These are phyloP conservation scores for Sugiyamaella japonica DNA, from an alignment of 1,139 yeast species.

Conservation along the genomic window DNA sequence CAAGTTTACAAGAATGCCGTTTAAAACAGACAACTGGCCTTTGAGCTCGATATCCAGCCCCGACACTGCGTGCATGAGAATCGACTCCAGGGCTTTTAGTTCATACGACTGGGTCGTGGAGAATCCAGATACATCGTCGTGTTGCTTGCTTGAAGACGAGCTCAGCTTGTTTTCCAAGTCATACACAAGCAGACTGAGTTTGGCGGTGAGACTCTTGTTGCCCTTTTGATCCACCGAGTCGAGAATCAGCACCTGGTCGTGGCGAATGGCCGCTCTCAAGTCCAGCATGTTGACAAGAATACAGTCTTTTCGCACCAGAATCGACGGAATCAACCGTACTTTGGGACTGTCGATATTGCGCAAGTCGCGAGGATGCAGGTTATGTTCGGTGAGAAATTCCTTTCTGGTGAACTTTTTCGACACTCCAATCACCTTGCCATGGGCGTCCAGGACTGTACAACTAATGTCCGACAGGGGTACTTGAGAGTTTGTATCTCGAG, in stretches of 20 bases:
- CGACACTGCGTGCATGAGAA: conserved; percentile 77
- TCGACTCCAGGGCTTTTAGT: conserved; percentile 82
- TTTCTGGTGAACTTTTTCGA: conserved; percentile 72
- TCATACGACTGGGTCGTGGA: conserved; percentile 55
- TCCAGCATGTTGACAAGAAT: conserved; percentile 80
- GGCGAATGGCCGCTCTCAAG: conserved; percentile 77
- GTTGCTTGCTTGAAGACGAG: conserved; percentile 20
- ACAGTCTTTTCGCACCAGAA: conserved; percentile 73
- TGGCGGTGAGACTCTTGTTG: conserved; percentile 47
- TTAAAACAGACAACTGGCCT: conserved; percentile 64
- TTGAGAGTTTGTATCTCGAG: conserved; percentile 1
- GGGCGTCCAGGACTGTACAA: conserved; percentile 73
- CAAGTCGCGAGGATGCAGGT: conserved; percentile 75
- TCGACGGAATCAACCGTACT: conserved; percentile 83
- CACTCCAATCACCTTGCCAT: conserved; percentile 70
- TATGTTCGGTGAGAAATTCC: conserved; percentile 68
- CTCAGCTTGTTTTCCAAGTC: conserved; percentile 78
- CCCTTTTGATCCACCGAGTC: conserved; percentile 54
- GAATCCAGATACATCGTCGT: conserved; percentile 15
- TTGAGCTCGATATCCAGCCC: conserved; percentile 80
- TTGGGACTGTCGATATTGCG: conserved; percentile 83
- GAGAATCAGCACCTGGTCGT: conserved; percentile 75
- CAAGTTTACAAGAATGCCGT: conserved; percentile 67
- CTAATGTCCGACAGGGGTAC: conserved; percentile 36
- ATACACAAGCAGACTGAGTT: conserved; percentile 74